Percentiles rank a stretch among this genome's conserved stretches.
Evolutionary conservation across 179 eudicot genomes (phyloP).

Genomic region (Carnegiea gigantea): DNA sequence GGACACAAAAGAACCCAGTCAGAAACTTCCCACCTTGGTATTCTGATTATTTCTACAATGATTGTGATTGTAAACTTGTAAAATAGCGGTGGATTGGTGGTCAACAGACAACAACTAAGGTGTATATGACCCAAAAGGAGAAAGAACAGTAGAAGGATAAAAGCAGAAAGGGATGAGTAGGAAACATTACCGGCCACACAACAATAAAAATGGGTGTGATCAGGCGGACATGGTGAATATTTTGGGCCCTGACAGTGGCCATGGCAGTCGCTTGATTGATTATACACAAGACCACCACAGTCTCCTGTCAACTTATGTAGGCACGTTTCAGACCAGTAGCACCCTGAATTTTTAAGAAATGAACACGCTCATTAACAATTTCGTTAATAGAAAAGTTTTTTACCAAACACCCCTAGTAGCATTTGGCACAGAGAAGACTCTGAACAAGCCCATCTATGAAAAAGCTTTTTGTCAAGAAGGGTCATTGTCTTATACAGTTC

Average conservation of each 20-base stretch:
- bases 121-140: conserved; percentile 1
- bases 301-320: conserved; percentile 23
- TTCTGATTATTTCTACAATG: neutral
- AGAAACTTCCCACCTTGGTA: too few species aligned
- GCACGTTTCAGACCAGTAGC: conserved; percentile 23
- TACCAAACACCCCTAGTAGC: neutral
- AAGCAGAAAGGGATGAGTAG: neutral
- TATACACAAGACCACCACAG: conserved; percentile 28
- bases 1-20: neutral
- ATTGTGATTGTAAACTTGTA: neutral
- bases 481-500: neutral
- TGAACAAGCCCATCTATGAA: neutral
- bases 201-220: conserved; percentile 23
- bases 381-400: neutral
- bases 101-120: conserved; percentile 1
- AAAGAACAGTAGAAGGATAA: neutral
- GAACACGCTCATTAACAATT: neutral
- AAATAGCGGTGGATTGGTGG: neutral
- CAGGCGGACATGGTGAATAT: conserved; percentile 22
- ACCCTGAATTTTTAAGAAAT: conserved; percentile 10
- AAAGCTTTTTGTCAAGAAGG: neutral
- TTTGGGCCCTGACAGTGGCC: conserved; percentile 15
- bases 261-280: conserved; percentile 24
- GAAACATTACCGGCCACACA: conserved; percentile 18
- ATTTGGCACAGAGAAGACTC: neutral